Base-by-base conservation (phyloP, 768 basidiomycete genomes). In the Podaxis pistillaris region DNA sequence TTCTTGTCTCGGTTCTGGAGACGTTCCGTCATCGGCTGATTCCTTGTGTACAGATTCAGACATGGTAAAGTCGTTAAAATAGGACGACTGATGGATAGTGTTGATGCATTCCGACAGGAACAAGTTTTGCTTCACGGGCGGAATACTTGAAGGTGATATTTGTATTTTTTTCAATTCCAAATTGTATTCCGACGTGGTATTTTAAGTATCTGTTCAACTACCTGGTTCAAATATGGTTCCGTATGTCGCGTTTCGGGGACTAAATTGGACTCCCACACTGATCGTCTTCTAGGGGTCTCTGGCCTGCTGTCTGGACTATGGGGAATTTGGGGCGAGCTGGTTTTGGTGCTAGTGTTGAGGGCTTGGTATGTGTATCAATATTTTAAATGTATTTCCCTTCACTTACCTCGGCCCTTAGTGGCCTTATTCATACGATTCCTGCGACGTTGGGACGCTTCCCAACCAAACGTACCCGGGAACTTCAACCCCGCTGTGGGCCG, bases 111-210 rank as follows among this genome's bases (percentile, higher is more conserved):
- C 6, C 95, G 83, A 87, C 11, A 97, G 96, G 95, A 96, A 97
- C 76, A 93, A 96, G 75, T 75, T 97, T 59, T 98, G 96, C 76
- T 97, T 95, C 76, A 96, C 88, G 13, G 94, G 93, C 0, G 94
- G 93, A 1, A 94, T 95, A 70, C 78, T 98, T 61, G 97, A 97
- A 75, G 56, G 60, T 62, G 1, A 56, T 8, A 33, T 33, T 33
- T 2, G 17, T 28, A 17, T 26, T 6, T 24, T 30, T 13, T n/a
- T 30, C 4, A 24, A 17, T 4, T n/a, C 15, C 4, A 33, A 33
- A 7, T 7, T 24, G 8, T 8, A 19, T 22, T 33, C 38, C 41
- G 38, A 55, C 28, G 19, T 19, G 24, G 17, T 30, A 13, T 8
- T 55, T 49, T n/a, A 24, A 66, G 85, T 89, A 2, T 83, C 81